These are phyloP conservation scores for Fonsecaea pedrosoi DNA, from an alignment of 2,329 filamentous ascomycete genomes.

Conservation along the genomic window DNA sequence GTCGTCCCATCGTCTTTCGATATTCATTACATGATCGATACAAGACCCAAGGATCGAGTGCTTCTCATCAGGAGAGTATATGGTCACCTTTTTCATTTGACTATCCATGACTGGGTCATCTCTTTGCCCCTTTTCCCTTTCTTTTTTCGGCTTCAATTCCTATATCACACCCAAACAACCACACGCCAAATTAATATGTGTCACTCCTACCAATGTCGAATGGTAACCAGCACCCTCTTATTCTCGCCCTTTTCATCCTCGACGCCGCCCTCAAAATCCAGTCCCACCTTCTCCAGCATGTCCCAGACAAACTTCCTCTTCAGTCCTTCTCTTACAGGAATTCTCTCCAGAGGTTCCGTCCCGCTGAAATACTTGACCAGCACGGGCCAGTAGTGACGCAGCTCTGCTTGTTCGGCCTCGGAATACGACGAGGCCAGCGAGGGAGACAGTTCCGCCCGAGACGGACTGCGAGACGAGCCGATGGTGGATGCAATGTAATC, in stretches of 20 bases:
- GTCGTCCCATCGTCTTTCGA: no score
- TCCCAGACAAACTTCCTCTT: slow-evolving; percentile 73
- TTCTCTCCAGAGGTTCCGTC: slow-evolving; percentile 79
- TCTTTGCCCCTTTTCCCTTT: background rate
- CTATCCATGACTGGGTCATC: no score
- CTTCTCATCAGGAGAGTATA: no score
- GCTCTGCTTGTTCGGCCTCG: slow-evolving; percentile 43
- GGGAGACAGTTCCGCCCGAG: slow-evolving; percentile 40
- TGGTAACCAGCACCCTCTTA: slow-evolving; percentile 33
- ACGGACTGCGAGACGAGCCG: slow-evolving; percentile 41
- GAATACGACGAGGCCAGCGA: slow-evolving; percentile 16
- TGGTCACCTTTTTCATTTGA: no score
- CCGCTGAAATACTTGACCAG: slow-evolving; percentile 91
- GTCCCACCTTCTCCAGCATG: slow-evolving; percentile 69
- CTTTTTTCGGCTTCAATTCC: background rate
- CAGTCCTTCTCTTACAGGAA: slow-evolving; percentile 82
- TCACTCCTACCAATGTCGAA: slow-evolving; percentile 36
- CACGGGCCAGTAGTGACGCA: slow-evolving; percentile 72
- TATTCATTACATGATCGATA: no score
- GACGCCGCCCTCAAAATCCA: slow-evolving; percentile 42
- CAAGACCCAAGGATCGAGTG: no score
- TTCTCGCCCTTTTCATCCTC: slow-evolving; percentile 36
- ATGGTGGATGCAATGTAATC: slow-evolving; percentile 51
- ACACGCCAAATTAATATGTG: no score
- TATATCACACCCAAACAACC: background rate